Base-by-base conservation (phyloP, 176 grass and related monocot species). In the Rhipidocladum racemiflorum region DNA sequence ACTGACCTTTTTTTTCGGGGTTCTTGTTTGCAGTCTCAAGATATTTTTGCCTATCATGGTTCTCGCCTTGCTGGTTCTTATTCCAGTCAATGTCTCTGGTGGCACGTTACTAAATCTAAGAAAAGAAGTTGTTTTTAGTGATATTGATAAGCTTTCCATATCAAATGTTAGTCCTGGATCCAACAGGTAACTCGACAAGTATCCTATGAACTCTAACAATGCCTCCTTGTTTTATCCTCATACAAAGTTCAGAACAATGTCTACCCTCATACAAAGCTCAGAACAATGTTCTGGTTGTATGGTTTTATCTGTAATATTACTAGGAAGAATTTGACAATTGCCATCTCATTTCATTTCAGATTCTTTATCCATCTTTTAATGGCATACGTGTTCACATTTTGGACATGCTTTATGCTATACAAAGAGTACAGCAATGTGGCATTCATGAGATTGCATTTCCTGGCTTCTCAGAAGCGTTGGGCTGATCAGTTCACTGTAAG, bases 71-170 rank as follows among this genome's bases (percentile, higher is more conserved):
- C 62, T 95, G 71, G 75, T 98, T 91, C 90, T 98, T 60, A 78
- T 98, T 81, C 95, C 95, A 59, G 88, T 91, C 62, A 98, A 98
- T 80, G 86, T 98, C 65, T 95, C 92, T 73, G 92, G 95, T 6
- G 90, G 95, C 15, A 98, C 92, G 66, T 74, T 98, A 86, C 65
- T 93, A 27, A 78, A 39, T 81, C 67, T 98, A 44, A 86, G 63
- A 80, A 95, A 95, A 70, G 84, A 95, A 56, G 76, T 98, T 18
- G 48, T 95, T 51, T 98, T 86, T 53, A 95, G 86, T 61, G 86
- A 95, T 79, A 95, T 98, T 46, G 95, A 98, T 79, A 95, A 98
- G 65, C 92, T 98, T 70, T 98, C 95, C 17, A 98, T 98, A 87
- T 98, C 92, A 83, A 95, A 95, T 90, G 90, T 98, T 51, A 98